Evolutionary conservation across 768 basidiomycete species (phyloP).

Genomic region (Nidularia sp.): DNA sequence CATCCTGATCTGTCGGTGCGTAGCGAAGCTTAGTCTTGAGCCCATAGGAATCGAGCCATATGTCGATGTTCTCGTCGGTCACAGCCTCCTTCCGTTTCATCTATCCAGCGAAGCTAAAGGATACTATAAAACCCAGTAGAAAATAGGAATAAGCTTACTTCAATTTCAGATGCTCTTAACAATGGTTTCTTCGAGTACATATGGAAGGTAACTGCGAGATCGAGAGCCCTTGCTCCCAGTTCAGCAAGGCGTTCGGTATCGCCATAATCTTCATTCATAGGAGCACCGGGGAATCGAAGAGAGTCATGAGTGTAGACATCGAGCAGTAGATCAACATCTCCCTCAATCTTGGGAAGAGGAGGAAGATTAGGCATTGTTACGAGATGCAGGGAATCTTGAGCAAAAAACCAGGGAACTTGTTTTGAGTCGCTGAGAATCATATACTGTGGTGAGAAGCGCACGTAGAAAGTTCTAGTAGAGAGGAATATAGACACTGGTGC

Average conservation of each 20-base stretch:
- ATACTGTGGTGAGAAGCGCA: too few relatives aligned
- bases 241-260: constrained; percentile 56
- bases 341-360: constrained; percentile 51
- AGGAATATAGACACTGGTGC: too few relatives aligned
- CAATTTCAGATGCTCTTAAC: constrained; percentile 34
- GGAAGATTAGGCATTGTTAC: constrained; percentile 27
- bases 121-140: background rate
- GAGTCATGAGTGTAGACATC: constrained; percentile 55
- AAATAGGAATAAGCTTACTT: constrained; percentile 24
- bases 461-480: too few relatives aligned
- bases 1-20: constrained; percentile 28
- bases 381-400: too few relatives aligned
- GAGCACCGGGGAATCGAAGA: constrained; percentile 19
- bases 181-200: constrained; percentile 43
- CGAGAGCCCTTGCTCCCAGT: constrained; percentile 50
- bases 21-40: constrained; percentile 52
- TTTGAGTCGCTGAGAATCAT: too few relatives aligned
- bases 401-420: too few relatives aligned
- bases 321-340: constrained; percentile 48
- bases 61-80: constrained; percentile 32
- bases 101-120: constrained; percentile 10
- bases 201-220: constrained; percentile 47
- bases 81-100: constrained; percentile 22
- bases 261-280: constrained; percentile 45
- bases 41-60: constrained; percentile 49